Percentiles rank a stretch among this genome's conserved stretches.
Evolutionary conservation across 208 protist species (phyloP).

Genomic region (Naegleria lovaniensis): DNA sequence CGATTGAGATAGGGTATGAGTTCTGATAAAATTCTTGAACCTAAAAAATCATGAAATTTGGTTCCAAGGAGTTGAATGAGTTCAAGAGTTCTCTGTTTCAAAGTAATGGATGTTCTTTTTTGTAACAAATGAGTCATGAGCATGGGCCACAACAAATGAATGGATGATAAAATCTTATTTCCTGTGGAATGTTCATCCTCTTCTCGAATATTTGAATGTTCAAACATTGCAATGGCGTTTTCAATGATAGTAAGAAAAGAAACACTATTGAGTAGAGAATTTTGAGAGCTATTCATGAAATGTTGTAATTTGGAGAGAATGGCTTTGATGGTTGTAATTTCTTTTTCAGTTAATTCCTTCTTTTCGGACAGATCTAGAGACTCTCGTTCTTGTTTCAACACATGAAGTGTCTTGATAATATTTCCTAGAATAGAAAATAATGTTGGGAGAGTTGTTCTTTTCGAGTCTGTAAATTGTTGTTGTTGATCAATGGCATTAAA

Average conservation of each 20-base stretch:
- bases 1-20: not conserved
- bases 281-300: not conserved
- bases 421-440: not conserved
- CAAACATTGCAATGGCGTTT: not conserved
- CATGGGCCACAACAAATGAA: not conserved
- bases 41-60: not conserved
- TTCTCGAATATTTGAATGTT: not conserved
- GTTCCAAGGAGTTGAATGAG: not conserved
- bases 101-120: not conserved
- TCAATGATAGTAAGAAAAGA: not conserved
- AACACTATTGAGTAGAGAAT: not conserved
- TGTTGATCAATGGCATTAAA: not conserved
- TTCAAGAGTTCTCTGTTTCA: not conserved
- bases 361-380: not conserved
- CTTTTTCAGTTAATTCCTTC: not conserved
- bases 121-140: not conserved
- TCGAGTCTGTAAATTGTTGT: not conserved
- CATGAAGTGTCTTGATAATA: not conserved
- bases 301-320: not conserved
- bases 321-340: not conserved
- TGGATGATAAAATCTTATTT: not conserved
- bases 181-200: not conserved
- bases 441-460: not conserved
- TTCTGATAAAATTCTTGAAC: not conserved
- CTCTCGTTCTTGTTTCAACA: not conserved